phyloP scores from a whole-genome alignment of 2,329 filamentous ascomycete genomes.

The Diaporthe capsici region DNA sequence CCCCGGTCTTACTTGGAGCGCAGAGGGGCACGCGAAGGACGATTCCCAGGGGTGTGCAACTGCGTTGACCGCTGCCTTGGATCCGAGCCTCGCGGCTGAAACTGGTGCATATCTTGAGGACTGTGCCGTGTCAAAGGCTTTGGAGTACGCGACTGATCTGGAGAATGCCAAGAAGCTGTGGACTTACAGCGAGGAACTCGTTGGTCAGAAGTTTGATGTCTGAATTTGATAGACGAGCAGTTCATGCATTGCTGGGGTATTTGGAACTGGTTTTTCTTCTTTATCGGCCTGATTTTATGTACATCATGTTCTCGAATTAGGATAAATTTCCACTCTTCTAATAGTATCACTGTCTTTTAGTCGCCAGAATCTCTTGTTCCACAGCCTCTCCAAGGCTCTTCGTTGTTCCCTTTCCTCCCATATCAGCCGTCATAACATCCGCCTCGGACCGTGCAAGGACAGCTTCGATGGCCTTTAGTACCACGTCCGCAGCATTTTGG shows the following conservation, averaged over 20 bases:
- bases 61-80: conserved; percentile 13
- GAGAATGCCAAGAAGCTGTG: conserved; percentile 57
- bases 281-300: background rate
- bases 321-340: background rate
- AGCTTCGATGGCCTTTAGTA: conserved; percentile 73
- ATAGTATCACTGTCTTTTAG: background rate
- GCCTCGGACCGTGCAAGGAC: conserved; percentile 63
- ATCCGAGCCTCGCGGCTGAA: conserved; percentile 15
- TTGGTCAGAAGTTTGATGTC: conserved; percentile 39
- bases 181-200: conserved; percentile 50
- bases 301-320: rapidly evolving
- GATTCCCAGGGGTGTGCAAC: conserved; percentile 49
- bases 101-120: conserved; percentile 26
- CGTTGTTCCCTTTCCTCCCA: conserved; percentile 70
- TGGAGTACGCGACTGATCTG: conserved; percentile 46
- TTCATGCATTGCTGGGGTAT: no score
- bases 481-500: conserved; percentile 66
- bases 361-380: conserved; percentile 48
- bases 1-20: background rate
- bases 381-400: conserved; percentile 70
- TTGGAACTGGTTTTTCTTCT: background rate
- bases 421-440: conserved; percentile 69
- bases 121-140: background rate
- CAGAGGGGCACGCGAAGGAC: conserved; percentile 36
- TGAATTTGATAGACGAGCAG: background rate